These are phyloP conservation scores for Russula sp. DNA, from an alignment of 768 basidiomycete genomes.

Conservation along the genomic window DNA sequence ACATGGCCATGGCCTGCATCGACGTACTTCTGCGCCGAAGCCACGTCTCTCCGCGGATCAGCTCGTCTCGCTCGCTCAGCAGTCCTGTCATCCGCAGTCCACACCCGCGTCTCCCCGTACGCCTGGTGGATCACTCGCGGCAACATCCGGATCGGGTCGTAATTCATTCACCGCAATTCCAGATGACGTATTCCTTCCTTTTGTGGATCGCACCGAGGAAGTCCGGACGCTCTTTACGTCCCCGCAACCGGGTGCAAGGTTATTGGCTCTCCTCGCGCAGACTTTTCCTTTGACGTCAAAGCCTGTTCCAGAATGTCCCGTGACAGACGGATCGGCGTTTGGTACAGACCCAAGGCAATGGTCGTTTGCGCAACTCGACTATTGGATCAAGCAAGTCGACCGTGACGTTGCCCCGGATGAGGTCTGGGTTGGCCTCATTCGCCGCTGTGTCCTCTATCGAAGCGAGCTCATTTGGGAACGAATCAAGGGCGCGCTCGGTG, in stretches of 20 bases:
- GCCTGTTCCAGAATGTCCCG: conserved; percentile 32
- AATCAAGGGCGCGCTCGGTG: conserved; percentile 81
- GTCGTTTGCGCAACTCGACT: conserved; percentile 66
- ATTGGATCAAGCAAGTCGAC: conserved; percentile 59
- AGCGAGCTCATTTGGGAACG: conserved; percentile 92
- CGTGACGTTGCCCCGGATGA: conserved; percentile 64
- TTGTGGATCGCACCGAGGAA: conserved; percentile 78
- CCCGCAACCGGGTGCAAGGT: conserved; percentile 60
- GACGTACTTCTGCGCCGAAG: conserved; percentile 43
- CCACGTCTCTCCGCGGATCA: conserved; percentile 61
- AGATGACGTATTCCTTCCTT: conserved; percentile 77
- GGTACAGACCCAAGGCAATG: conserved; percentile 60
- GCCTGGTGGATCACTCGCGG: conserved; percentile 28
- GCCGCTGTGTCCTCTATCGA: conserved; percentile 71
- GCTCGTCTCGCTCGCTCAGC: conserved; percentile 67
- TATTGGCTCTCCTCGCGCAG: conserved; percentile 71
- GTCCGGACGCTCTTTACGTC: conserved; percentile 61
- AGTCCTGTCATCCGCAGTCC: conserved; percentile 49
- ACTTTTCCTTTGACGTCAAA: conserved; percentile 46
- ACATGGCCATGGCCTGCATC: conserved; percentile 40
- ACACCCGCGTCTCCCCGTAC: conserved; percentile 32
- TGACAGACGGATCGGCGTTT: conserved; percentile 36
- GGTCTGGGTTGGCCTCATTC: conserved; percentile 67
- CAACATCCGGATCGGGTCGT: conserved; percentile 35
- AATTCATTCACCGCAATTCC: conserved; percentile 74